Base-by-base conservation (phyloP, 371 early-diverging fungal genomes). In the Batkoa obscura region DNA sequence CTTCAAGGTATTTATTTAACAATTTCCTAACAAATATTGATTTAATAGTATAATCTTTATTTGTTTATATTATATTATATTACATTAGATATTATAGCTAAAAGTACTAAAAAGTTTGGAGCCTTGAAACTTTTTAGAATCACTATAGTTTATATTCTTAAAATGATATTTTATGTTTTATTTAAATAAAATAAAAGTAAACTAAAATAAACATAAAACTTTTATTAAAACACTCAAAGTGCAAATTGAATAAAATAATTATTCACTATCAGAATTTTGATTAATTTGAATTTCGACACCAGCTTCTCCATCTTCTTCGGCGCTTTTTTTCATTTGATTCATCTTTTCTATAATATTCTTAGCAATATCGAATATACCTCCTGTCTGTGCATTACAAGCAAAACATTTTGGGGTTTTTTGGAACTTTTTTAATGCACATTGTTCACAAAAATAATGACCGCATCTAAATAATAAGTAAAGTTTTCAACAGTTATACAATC, bases 381-480 rank as follows among this genome's bases (percentile, higher is more conserved):
- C 76, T 0, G 95, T 96, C 0, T 86, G 71, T 0, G 79, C 66
- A 8, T 82, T 82, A 64, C 97, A 97, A 0, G 83, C 85, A 66
- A 77, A 86, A 64, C 97, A 97, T 63, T 92, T 94, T n/a, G 83
- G 77, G 9, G 80, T 72, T 64, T 88, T 90, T 23, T 72, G 61
- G 63, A 80, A 84, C 31, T 85, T 73, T 50, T 81, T 69, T 46
- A 93, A 60, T 6, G 95, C 97, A 60, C 97, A 97, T n/a, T 68
- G 67, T 63, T 93, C 92, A 69, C 95, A 94, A 67, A 94, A 97
- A 64, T 90, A 92, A 62, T 97, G 97, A 12, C 75, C 70, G 67
- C 97, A 96, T 60, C 78, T 77, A 57, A 17, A 2, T 31, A 32
- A 49, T 43, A 47, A 55, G 13, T 56, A 45, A 53, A 42, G 36